Percentiles rank a stretch among this genome's conserved stretches.
Evolutionary conservation across 495 filamentous ascomycete genomes (phyloP).

Genomic region (Daldinia caldariorum): DNA sequence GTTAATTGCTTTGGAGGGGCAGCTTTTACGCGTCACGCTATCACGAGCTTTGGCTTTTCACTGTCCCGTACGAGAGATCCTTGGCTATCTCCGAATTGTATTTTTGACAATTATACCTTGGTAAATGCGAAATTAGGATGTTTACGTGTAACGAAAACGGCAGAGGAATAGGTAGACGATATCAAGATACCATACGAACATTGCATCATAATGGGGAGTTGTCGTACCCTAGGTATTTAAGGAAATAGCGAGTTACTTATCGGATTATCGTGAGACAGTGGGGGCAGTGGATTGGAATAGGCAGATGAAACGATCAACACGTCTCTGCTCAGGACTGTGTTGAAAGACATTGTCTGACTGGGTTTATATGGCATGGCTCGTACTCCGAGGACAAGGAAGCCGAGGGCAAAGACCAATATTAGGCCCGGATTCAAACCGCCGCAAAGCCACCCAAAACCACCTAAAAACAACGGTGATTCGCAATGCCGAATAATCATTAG

Average conservation of each 20-base stretch:
- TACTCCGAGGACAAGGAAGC: constrained; percentile 23
- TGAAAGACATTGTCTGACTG: background rate
- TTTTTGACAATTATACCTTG: background rate
- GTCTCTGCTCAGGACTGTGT: constrained; percentile 5
- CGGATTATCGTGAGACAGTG: background rate
- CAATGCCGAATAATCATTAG: constrained; percentile 33
- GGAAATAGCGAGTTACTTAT: background rate
- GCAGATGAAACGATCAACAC: background rate
- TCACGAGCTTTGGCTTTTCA: constrained; percentile 4
- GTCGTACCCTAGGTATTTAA: constrained; percentile 10
- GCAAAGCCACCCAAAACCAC: background rate
- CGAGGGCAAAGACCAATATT: constrained; percentile 40
- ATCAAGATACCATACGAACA: constrained; percentile 23
- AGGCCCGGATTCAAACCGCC: constrained; percentile 21
- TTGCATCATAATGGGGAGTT: constrained; percentile 15
- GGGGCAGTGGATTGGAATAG: constrained; percentile 1
- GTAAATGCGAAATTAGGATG: background rate
- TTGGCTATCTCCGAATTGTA: background rate
- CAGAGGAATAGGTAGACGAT: constrained; percentile 22
- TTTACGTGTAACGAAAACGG: constrained; percentile 22
- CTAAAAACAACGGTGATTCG: constrained; percentile 24
- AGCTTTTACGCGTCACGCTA: constrained; percentile 22
- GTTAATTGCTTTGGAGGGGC: constrained; percentile 32
- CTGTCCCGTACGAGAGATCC: constrained; percentile 5
- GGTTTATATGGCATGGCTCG: constrained; percentile 13